Evolutionary conservation across 371 early-diverging fungal genomes (phyloP).

Genomic region (Chytridium lagenaria): DNA sequence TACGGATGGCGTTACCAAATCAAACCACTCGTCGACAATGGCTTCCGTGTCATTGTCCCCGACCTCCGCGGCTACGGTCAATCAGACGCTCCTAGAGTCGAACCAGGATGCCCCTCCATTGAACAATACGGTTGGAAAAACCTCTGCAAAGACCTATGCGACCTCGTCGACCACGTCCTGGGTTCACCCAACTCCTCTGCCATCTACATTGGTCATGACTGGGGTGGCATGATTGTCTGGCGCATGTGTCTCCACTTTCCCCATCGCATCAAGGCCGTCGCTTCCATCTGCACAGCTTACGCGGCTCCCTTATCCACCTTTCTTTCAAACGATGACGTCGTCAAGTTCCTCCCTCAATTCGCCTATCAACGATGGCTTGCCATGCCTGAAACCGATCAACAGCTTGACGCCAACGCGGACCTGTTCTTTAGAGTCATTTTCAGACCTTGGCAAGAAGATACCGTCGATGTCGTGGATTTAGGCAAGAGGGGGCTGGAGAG

Average conservation of each 20-base stretch:
- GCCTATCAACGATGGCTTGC: slow-evolving; percentile 60
- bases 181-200: slow-evolving; percentile 54
- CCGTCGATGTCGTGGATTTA: not conserved
- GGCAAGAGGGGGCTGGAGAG: not conserved
- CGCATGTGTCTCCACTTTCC: slow-evolving; percentile 71
- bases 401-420: slow-evolving; percentile 12
- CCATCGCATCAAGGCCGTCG: slow-evolving; percentile 65
- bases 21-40: slow-evolving; percentile 62
- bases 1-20: slow-evolving; percentile 74
- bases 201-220: slow-evolving; percentile 76
- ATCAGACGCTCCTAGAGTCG: slow-evolving; percentile 55
- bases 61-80: slow-evolving; percentile 75
- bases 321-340: slow-evolving; percentile 58
- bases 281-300: slow-evolving; percentile 71
- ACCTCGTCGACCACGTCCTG: slow-evolving; percentile 60
- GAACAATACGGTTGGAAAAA: slow-evolving; percentile 60
- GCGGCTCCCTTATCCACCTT: slow-evolving; percentile 47
- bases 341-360: slow-evolving; percentile 62
- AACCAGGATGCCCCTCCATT: slow-evolving; percentile 43
- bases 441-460: slow-evolving; percentile 13
- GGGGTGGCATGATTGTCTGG: slow-evolving; percentile 77
- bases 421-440: slow-evolving; percentile 15
- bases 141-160: slow-evolving; percentile 61
- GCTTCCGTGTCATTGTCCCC: slow-evolving; percentile 76
- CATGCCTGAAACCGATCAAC: slow-evolving; percentile 22